A percentile compares a stretch with the other conserved stretches of the same genome.
Conservation (phyloP, 768 basidiomycete genomes). For the Porphyrellus cyaneotinctus region DNA sequence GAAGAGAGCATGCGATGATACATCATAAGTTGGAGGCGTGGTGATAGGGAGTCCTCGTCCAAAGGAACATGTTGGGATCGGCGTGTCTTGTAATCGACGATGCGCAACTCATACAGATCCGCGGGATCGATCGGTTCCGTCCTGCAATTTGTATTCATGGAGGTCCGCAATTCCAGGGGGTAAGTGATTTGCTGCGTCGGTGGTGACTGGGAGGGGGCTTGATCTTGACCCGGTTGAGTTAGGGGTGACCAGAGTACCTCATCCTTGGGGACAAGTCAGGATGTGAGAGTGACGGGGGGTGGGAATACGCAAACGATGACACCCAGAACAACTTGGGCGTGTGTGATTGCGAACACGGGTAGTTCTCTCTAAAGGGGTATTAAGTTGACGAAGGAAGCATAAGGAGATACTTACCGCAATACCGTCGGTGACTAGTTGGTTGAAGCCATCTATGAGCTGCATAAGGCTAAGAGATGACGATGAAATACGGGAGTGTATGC, state of each 20-base stretch:
- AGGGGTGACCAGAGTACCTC: constrained; percentile 37
- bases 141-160: neutral
- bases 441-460: constrained; percentile 66
- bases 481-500: neutral
- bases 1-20: constrained; percentile 63
- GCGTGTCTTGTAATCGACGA: constrained; percentile 74
- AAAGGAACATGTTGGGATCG: constrained; percentile 45
- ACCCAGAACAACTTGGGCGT: constrained; percentile 62
- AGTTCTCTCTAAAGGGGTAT: constrained; percentile 60
- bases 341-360: constrained; percentile 74
- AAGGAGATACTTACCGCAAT: constrained; percentile 43
- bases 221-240: constrained; percentile 1
- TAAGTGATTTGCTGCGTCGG: constrained; percentile 13
- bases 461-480: constrained; percentile 48
- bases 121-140: neutral
- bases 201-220: constrained; percentile 3
- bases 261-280: constrained; percentile 42
- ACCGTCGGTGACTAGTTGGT: constrained; percentile 44
- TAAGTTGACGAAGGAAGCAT: neutral
- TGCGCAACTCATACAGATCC: constrained; percentile 34
- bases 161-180: neutral
- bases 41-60: constrained; percentile 52
- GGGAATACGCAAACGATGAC: constrained; percentile 53
- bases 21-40: constrained; percentile 73
- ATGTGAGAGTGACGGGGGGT: neutral